phyloP scores from a whole-genome alignment of 2,329 filamentous ascomycete genomes.

The Elsinoe batatas region DNA sequence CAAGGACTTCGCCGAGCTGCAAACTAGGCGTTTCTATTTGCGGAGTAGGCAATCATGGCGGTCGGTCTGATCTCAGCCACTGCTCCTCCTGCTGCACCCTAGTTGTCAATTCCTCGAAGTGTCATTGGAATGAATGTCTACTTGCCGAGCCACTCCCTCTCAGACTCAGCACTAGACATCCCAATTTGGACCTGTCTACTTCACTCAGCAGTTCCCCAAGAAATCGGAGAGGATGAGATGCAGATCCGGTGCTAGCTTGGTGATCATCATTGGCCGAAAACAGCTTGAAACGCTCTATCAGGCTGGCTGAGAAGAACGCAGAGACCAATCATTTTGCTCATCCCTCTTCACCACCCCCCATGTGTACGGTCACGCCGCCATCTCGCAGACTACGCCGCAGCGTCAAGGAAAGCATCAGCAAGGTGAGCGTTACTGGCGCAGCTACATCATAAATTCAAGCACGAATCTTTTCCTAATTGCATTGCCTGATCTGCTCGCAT shows the following conservation, averaged over 20 bases:
- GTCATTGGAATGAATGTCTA: background rate
- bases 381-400: background rate
- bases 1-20: background rate
- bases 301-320: background rate
- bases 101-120: background rate
- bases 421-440: background rate
- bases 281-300: background rate
- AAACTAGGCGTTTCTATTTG: background rate
- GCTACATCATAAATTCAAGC: background rate
- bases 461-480: background rate
- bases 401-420: background rate
- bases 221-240: background rate
- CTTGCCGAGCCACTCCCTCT: conserved; percentile 1
- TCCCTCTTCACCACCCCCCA: background rate
- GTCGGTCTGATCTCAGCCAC: background rate
- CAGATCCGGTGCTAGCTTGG: background rate
- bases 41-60: background rate
- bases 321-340: background rate
- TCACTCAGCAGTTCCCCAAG: background rate
- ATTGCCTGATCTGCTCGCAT: background rate
- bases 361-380: background rate
- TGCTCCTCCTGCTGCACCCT: background rate
- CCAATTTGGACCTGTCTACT: background rate
- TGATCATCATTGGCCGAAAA: background rate
- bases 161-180: conserved; percentile 1